Percentiles rank a stretch among this genome's conserved stretches.
Conservation (phyloP, 1,284 basidiomycete species). For the Tremellales sp. region DNA sequence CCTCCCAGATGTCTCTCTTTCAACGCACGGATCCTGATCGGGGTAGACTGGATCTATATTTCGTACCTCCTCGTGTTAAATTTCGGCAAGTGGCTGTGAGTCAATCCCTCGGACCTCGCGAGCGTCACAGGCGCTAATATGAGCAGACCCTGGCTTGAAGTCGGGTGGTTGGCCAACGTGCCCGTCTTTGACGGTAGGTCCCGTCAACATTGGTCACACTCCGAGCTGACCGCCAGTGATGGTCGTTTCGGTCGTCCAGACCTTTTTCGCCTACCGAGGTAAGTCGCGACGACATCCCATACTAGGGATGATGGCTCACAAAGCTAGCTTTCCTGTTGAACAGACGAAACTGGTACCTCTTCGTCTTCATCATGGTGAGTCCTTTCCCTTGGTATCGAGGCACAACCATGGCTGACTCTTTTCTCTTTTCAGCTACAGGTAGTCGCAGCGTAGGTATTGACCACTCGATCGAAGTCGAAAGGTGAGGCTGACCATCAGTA, state of each 20-base stretch:
- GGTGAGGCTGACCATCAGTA: conserved; percentile 5
- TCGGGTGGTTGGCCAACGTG: conserved; percentile 22
- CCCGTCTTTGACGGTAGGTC: conserved; percentile 20
- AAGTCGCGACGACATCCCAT: not conserved
- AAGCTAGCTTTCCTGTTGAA: conserved; percentile 23
- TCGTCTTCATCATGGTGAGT: conserved; percentile 18
- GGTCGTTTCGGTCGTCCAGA: conserved; percentile 21
- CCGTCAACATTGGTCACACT: not conserved
- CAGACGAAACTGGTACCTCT: conserved; percentile 20
- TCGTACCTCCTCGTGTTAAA: conserved; percentile 24
- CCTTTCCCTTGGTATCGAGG: not conserved
- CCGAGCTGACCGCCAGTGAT: conserved; percentile 3
- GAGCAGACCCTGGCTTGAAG: conserved; percentile 21
- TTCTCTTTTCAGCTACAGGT: conserved; percentile 2
- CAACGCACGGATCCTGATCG: not conserved
- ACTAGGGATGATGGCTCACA: not conserved
- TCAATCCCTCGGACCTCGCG: not conserved
- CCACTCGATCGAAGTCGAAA: not conserved
- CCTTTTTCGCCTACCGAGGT: conserved; percentile 31
- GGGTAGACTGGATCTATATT: conserved; percentile 14
- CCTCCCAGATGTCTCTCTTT: conserved; percentile 5
- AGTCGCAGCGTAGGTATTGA: conserved; percentile 10
- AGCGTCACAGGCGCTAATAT: not conserved
- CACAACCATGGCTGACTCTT: not conserved
- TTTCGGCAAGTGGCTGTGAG: conserved; percentile 24